phyloP scores from a whole-genome alignment of 2,329 filamentous ascomycete species.

The Aspergillus ustus region DNA sequence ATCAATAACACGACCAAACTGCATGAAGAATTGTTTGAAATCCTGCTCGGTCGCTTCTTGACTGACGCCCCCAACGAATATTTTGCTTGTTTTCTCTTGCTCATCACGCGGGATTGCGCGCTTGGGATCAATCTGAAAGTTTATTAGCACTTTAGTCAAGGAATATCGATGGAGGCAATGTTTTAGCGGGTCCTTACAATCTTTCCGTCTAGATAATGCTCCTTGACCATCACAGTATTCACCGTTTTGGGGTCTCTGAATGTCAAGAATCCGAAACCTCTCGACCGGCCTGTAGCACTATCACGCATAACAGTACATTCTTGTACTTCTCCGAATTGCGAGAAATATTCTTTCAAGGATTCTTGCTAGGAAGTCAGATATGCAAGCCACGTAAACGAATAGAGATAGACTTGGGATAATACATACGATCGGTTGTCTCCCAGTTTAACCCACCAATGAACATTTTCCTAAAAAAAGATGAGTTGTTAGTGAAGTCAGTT shows the following conservation, averaged over 20 bases:
- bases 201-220: slow-evolving; percentile 96
- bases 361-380: slow-evolving; percentile 61
- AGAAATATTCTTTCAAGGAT: slow-evolving; percentile 95
- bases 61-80: slow-evolving; percentile 96
- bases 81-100: slow-evolving; percentile 97
- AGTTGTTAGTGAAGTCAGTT: slow-evolving; percentile 35
- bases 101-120: slow-evolving; percentile 96
- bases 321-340: slow-evolving; percentile 93
- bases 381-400: background rate
- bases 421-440: slow-evolving; percentile 97
- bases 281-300: slow-evolving; percentile 86
- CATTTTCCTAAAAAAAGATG: slow-evolving; percentile 77
- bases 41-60: slow-evolving; percentile 96
- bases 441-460: slow-evolving; percentile 98
- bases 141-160: slow-evolving; percentile 3
- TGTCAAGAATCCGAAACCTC: slow-evolving; percentile 96
- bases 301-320: slow-evolving; percentile 99
- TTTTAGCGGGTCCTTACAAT: slow-evolving; percentile 68
- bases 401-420: slow-evolving; percentile 16
- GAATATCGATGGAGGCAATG: background rate
- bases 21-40: slow-evolving; percentile 95
- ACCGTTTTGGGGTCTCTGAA: slow-evolving; percentile 98
- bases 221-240: slow-evolving; percentile 99
- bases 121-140: slow-evolving; percentile 87
- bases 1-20: slow-evolving; percentile 94